Base-by-base conservation (phyloP, 192 early-diverging fungal species). In the Glomus cerebriforme region DNA sequence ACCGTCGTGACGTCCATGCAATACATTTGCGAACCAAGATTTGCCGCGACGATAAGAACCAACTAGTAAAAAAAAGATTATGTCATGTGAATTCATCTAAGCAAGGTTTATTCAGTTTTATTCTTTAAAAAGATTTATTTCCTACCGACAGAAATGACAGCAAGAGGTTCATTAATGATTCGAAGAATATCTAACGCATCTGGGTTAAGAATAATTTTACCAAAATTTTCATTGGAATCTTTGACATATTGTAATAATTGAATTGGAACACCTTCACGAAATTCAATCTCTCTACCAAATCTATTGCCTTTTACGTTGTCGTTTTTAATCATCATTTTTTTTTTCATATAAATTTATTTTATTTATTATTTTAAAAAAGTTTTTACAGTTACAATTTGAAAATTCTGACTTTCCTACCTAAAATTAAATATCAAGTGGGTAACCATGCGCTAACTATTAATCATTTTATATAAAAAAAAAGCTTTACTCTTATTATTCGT, bases 1-100 rank as follows among this genome's bases (percentile, higher is more conserved):
- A 4, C 72, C 54, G 54, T 73, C 72, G 59, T 73, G 72, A 19
- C 72, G 47, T 2, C 72, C 72, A 7, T 39, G 47, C 27, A 73
- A 73, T 27, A 59, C 19, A 43, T 73, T 73, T 3, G 72, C 72
- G 47, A 58, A 73, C 24, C 29, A 73, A 17, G 72, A 73, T 73
- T 73, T 59, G 2, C 72, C 72, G 7, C 72, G 47, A 26, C 72
- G 72, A 59, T 19, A 73, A 45, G 72, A 31, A 27, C 72, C 72
- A 24, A 43, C 72, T 69, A 17, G 0, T 9, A 34, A 24, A 12
- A 7, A 37, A 39, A 9, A 9, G 9, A 0, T 37, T 37, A 8
- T 37, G 0, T n/a, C 5, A 39, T 43, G 3, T 7, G 15, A 2
- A 37, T 10, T 45, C 2, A 17, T 7, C 3, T 7, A 12, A 5